phyloP scores from a whole-genome alignment of 345 rosid species.

The Lumnitzera littorea region DNA sequence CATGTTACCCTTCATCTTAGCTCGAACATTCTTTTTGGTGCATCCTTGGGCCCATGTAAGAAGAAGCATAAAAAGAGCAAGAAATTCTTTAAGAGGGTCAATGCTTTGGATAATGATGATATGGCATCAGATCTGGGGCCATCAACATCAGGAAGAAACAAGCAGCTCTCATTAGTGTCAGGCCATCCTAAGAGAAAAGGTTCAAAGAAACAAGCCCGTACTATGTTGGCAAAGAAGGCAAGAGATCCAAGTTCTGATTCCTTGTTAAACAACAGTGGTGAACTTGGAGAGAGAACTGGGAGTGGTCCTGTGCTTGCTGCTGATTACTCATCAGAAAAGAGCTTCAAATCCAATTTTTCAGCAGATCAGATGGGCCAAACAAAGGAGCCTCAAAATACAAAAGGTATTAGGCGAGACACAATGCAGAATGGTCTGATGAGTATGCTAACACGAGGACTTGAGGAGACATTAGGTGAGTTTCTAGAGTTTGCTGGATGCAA shows the following conservation, averaged over 20 bases:
- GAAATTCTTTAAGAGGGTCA: constrained; percentile 15
- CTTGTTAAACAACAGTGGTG: constrained; percentile 19
- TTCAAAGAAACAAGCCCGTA: constrained; percentile 15
- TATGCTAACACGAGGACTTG: constrained; percentile 24
- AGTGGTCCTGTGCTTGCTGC: constrained; percentile 42
- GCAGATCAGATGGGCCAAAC: constrained; percentile 9
- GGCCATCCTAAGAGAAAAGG: constrained; percentile 16
- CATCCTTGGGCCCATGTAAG: constrained; percentile 28
- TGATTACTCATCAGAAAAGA: constrained; percentile 13
- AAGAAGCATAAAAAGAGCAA: constrained; percentile 47
- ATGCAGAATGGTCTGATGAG: constrained; percentile 20
- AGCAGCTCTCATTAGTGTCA: constrained; percentile 7
- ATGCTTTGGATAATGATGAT: constrained; percentile 15
- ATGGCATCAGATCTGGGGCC: constrained; percentile 34
- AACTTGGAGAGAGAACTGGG: constrained; percentile 29
- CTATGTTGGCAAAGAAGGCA: constrained; percentile 9
- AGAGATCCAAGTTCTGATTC: constrained; percentile 17
- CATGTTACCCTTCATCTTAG: constrained; percentile 31
- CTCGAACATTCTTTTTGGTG: constrained; percentile 31
- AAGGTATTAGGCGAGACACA: constrained; percentile 14
- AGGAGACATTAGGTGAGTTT: constrained; percentile 41
- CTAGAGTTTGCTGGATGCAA: not conserved
- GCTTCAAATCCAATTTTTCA: constrained; percentile 9
- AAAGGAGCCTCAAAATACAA: constrained; percentile 11
- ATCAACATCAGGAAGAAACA: constrained; percentile 39